phyloP scores from a whole-genome alignment of 768 basidiomycete genomes.

The Trametes coccinea region DNA sequence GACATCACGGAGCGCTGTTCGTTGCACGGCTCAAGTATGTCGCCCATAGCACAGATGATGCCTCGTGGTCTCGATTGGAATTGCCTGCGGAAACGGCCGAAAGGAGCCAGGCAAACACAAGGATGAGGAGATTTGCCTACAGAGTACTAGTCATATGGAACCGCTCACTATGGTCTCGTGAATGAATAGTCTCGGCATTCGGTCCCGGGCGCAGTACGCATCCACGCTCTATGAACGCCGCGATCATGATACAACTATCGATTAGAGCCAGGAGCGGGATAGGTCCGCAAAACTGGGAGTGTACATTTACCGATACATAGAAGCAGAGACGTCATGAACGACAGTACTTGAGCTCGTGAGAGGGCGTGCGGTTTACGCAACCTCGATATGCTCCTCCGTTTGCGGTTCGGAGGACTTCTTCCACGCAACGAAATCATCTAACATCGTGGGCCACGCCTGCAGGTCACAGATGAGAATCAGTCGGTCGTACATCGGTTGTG shows the following conservation, averaged over 20 bases:
- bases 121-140: too few relatives aligned
- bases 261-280: not conserved
- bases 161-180: too few relatives aligned
- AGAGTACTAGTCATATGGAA: too few relatives aligned
- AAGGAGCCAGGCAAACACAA: too few relatives aligned
- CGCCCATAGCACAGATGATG: too few relatives aligned
- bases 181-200: too few relatives aligned
- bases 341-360: not conserved
- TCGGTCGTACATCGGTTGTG: not conserved
- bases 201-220: too few relatives aligned
- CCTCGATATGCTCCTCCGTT: not conserved
- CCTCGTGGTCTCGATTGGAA: too few relatives aligned
- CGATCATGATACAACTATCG: not conserved
- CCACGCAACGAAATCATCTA: slow-evolving; percentile 79
- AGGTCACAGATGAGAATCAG: slow-evolving; percentile 1
- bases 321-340: not conserved
- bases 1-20: too few relatives aligned
- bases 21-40: too few relatives aligned
- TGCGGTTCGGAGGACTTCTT: slow-evolving; percentile 37
- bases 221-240: too few relatives aligned
- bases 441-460: slow-evolving; percentile 80
- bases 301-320: not conserved
- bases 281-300: not conserved
- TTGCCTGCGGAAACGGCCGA: too few relatives aligned
- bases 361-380: not conserved